Percentiles rank a stretch among this genome's conserved stretches.
Conservation (phyloP, 148 eudicot genomes). For the Rhododendron molle region DNA sequence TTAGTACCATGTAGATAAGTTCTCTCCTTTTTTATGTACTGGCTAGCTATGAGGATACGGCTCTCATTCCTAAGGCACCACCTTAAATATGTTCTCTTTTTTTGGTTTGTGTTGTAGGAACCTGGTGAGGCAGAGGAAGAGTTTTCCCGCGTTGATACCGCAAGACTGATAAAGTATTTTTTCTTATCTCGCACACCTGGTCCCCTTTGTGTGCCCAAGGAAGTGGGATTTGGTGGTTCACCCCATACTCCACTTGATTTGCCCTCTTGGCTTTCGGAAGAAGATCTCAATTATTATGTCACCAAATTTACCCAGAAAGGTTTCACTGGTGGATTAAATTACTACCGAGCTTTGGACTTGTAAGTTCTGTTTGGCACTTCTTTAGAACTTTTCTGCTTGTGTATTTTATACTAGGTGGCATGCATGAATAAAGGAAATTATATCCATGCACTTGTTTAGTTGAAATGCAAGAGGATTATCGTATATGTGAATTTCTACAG, state of each 20-base stretch:
- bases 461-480: neutral
- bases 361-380: constrained; percentile 22
- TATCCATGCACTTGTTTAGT: neutral
- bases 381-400: neutral
- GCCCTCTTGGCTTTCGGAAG: constrained; percentile 61
- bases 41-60: neutral
- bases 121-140: constrained; percentile 34
- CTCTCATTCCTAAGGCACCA: neutral
- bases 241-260: constrained; percentile 20
- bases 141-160: neutral
- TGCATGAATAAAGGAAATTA: neutral
- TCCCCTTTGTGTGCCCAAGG: constrained; percentile 47
- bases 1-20: neutral
- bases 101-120: constrained; percentile 30
- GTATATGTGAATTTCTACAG: neutral
- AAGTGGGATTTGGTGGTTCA: constrained; percentile 33
- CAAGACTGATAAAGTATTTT: constrained; percentile 27
- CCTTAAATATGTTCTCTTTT: neutral
- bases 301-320: constrained; percentile 43
- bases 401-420: neutral
- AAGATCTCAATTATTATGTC: constrained; percentile 43
- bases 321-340: constrained; percentile 70
- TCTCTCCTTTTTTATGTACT: neutral
- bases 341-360: constrained; percentile 64
- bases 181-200: constrained; percentile 34